Evolutionary conservation across 2,329 filamentous ascomycete species (phyloP).

Genomic region (Basipetospora chlamydospora): DNA sequence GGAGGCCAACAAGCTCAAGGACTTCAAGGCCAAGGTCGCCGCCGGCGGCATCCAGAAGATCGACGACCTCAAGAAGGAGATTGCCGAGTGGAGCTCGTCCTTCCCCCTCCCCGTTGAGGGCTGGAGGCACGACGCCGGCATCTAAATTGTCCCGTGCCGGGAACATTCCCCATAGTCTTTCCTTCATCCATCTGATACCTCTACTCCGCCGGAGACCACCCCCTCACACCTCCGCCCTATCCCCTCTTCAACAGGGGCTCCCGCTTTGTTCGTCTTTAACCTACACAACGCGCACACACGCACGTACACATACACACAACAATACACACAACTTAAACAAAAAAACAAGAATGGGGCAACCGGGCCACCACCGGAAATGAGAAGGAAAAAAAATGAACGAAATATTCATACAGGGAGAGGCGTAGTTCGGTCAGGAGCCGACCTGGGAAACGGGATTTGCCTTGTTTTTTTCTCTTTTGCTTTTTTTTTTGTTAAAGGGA

Average conservation of each 20-base stretch:
- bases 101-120: constrained; percentile 87
- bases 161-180: background rate
- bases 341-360: too few species aligned
- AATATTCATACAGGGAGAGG: too few species aligned
- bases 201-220: background rate
- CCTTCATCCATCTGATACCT: background rate
- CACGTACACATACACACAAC: too few species aligned
- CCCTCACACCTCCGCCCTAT: background rate
- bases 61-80: constrained; percentile 75
- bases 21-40: constrained; percentile 91
- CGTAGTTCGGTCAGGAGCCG: too few species aligned
- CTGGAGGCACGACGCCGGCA: constrained; percentile 46
- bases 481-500: background rate
- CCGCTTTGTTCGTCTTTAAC: background rate
- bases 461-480: background rate
- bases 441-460: background rate
- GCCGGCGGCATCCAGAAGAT: constrained; percentile 68
- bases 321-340: background rate
- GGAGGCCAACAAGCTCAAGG: constrained; percentile 98
- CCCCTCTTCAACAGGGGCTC: constrained; percentile 6
- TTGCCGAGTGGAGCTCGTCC: constrained; percentile 67
- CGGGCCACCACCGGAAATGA: background rate
- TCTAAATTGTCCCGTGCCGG: constrained; percentile 23
- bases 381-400: background rate
- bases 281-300: too few species aligned